Conservation (phyloP, 192 early-diverging fungal species). For the Backusella tuberculispora region DNA sequence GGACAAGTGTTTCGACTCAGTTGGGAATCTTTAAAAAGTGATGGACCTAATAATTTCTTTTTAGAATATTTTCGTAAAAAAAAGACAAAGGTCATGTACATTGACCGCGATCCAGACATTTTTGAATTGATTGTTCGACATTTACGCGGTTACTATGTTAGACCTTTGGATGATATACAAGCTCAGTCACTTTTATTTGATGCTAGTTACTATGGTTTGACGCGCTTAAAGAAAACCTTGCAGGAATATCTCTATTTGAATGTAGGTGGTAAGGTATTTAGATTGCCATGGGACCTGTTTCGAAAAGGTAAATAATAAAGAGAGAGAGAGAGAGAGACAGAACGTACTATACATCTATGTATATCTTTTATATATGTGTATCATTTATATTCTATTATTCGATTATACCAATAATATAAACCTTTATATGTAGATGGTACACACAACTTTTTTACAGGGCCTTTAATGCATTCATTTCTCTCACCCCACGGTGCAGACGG, state of each 20-base stretch:
- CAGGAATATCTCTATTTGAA: conserved; percentile 52
- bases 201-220: conserved; percentile 50
- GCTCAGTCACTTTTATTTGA: conserved; percentile 48
- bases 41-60: conserved; percentile 54
- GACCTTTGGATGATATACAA: conserved; percentile 47
- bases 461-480: conserved; percentile 35
- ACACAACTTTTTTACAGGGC: conserved; percentile 45
- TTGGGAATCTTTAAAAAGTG: conserved; percentile 44
- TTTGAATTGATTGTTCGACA: conserved; percentile 58
- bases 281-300: conserved; percentile 48
- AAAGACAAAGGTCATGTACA: conserved; percentile 39
- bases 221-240: conserved; percentile 40
- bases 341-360: not conserved
- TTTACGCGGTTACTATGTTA: conserved; percentile 58
- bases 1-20: conserved; percentile 32
- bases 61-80: conserved; percentile 22
- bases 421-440: conserved; percentile 27
- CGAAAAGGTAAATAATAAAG: conserved; percentile 32
- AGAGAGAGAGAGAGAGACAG: not conserved
- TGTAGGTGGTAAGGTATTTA: conserved; percentile 58
- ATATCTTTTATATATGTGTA: not conserved
- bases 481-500: conserved; percentile 21
- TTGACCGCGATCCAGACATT: conserved; percentile 56
- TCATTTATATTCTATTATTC: not conserved
- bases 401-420: not conserved